These are phyloP conservation scores for Helianthus annuus DNA, from an alignment of 129 eudicot species.

Conservation along the genomic window HanXRQr2.0-SUNRISE NC_035433.2:89354625-89355124, in stretches of 20 bases:
- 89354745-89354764: conserved; percentile 49
- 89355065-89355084: background rate
- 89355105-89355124: too few species aligned
- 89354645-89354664: too few species aligned
- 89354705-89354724: conserved; percentile 57
- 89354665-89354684: conserved; percentile 63
- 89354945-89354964: conserved; percentile 62
- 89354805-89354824: conserved; percentile 8
- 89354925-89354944: conserved; percentile 43
- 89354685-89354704: conserved; percentile 45
- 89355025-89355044: conserved; percentile 9
- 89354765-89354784: conserved; percentile 39
- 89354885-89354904: background rate
- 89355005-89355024: conserved; percentile 15
- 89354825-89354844: background rate
- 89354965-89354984: conserved; percentile 71
- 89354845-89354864: background rate
- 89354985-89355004: conserved; percentile 26
- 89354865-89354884: conserved; percentile 6
- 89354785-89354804: conserved; percentile 56
- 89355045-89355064: background rate
- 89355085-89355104: background rate
- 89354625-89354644: background rate
- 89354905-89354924: background rate
- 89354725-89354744: conserved; percentile 38